Evolutionary conservation across 768 basidiomycete genomes (phyloP), one percentile per base, ranked within the genome.

Genomic region (Tricholoma terreum): DNA sequence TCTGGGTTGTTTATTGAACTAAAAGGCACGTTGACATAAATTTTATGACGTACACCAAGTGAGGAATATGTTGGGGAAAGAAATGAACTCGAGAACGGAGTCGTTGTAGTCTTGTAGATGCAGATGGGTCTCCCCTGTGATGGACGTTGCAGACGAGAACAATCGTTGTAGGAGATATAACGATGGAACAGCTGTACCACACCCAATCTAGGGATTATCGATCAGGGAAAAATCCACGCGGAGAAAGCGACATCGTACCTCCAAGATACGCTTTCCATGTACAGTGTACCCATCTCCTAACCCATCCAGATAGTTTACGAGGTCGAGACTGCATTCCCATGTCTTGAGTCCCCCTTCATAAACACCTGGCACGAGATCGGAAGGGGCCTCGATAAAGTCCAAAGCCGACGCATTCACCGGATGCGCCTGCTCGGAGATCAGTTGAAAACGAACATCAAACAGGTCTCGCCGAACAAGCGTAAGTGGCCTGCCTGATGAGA

Each of bases 271-370:
- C 63, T 79, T 82, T 0, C 87, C 89, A 31, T 62, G 54, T 43
- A 73, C 51, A 4, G 57, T 52, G 27, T 22, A 43, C 12, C 11
- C 40, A 43, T 63, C 63, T 17, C 66, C 64, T 45, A 77, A 58
- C 19, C 70, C 63, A 54, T 79, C 74, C 11, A 91, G 74, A 62
- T 86, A 88, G 33, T 83, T 78, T 0, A 90, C 90, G 2, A 98
- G 77, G 69, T 98, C 96, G 12, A 94, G 72, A 49, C 91, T 90
- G 62, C 93, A 96, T 70, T 99, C 96, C 96, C 96, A 99, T 1
- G 94, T 98, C 73, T 98, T 98, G 52, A 98, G 70, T 5, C 96
- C 96, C 19, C 96, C 96, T 73, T 99, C 96, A 63, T 99, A 98
- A 0, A 94, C 79, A 1, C 94, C 87, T 2, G 94, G 90, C 3